Conservation (phyloP, 2,329 filamentous ascomycete species). For the Fusarium nisikadoi region DNA sequence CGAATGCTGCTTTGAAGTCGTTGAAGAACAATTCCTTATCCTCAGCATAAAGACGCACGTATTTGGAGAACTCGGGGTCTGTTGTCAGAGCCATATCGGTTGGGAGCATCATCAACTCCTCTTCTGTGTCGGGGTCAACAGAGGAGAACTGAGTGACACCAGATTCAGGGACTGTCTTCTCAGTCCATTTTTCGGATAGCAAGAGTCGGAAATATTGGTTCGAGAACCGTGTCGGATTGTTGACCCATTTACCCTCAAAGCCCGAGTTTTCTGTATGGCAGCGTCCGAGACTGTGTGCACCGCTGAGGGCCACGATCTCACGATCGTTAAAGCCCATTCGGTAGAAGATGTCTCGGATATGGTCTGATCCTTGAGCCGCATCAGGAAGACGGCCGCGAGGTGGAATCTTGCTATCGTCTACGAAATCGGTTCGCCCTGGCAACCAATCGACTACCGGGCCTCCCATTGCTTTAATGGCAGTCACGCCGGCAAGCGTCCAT, state of each 20-base stretch:
- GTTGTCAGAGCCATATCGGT: slow-evolving; percentile 10
- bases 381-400: slow-evolving; percentile 10
- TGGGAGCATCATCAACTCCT: slow-evolving; percentile 14
- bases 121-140: neutral
- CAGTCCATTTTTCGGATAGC: neutral
- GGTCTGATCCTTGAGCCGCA: slow-evolving; percentile 5
- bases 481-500: slow-evolving; percentile 3
- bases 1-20: neutral
- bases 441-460: neutral
- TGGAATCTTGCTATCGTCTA: slow-evolving; percentile 4
- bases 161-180: slow-evolving; percentile 5
- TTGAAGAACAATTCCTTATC: slow-evolving; percentile 5
- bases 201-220: slow-evolving; percentile 15
- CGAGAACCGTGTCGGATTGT: slow-evolving; percentile 8
- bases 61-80: slow-evolving; percentile 5
- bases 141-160: neutral
- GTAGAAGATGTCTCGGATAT: slow-evolving; percentile 6
- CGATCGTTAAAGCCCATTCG: slow-evolving; percentile 12
- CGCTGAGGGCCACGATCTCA: slow-evolving; percentile 2
- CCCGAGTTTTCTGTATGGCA: slow-evolving; percentile 13
- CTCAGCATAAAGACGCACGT: neutral
- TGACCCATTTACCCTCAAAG: slow-evolving; percentile 9
- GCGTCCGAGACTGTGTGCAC: slow-evolving; percentile 2
- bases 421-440: slow-evolving; percentile 7
- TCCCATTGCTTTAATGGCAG: neutral